Conservation (phyloP, 1,284 basidiomycete species). For the Trichosporon sp. region DNA sequence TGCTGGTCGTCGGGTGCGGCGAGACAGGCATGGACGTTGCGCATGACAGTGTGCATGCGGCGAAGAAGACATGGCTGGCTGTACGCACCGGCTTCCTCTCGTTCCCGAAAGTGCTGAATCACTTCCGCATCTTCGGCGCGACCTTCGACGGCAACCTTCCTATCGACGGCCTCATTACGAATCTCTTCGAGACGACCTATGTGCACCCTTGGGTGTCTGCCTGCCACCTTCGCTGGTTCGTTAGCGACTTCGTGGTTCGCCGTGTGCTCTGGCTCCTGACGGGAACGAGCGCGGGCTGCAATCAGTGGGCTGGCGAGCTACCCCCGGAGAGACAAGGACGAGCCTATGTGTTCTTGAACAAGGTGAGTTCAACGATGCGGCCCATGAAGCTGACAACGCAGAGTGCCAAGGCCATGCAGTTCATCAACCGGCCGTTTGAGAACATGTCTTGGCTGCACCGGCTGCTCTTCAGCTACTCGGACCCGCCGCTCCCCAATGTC, state of each 20-base stretch:
- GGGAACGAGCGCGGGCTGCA: slow-evolving; percentile 66
- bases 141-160: slow-evolving; percentile 62
- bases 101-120: slow-evolving; percentile 68
- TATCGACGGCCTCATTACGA: slow-evolving; percentile 60
- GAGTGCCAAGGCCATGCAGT: slow-evolving; percentile 62
- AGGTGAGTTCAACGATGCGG: slow-evolving; percentile 26
- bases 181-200: slow-evolving; percentile 53
- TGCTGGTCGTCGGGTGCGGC: slow-evolving; percentile 66
- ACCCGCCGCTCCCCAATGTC: slow-evolving; percentile 60
- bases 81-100: slow-evolving; percentile 63
- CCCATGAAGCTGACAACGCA: slow-evolving; percentile 25
- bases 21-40: slow-evolving; percentile 71
- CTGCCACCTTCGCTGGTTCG: slow-evolving; percentile 66
- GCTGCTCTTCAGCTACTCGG: slow-evolving; percentile 63
- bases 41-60: slow-evolving; percentile 61
- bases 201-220: slow-evolving; percentile 63
- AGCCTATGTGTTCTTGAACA: slow-evolving; percentile 59
- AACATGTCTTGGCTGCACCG: slow-evolving; percentile 60
- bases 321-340: slow-evolving; percentile 65
- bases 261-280: slow-evolving; percentile 66
- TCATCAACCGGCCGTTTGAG: slow-evolving; percentile 65
- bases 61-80: slow-evolving; percentile 63
- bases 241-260: slow-evolving; percentile 68
- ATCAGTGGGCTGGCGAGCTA: slow-evolving; percentile 69
- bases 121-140: slow-evolving; percentile 64